phyloP scores from a whole-genome alignment of 805 yeast genomes.

The Ogataea neopini region DNA sequence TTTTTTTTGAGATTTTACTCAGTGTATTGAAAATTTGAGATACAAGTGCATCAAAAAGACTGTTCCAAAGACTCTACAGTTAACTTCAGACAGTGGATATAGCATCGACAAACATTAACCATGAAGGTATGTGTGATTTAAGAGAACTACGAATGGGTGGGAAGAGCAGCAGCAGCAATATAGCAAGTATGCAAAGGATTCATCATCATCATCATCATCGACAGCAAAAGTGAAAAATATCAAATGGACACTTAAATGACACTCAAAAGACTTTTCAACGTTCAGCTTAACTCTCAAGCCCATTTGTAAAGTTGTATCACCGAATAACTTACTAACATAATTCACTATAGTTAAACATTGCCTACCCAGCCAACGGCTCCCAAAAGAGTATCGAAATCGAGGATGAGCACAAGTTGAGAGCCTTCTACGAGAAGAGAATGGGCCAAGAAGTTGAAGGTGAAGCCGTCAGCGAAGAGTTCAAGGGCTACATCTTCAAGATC shows the following conservation, averaged over 20 bases:
- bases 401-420: constrained; percentile 98
- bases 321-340: not conserved
- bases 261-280: not conserved
- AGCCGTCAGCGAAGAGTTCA: constrained; percentile 97
- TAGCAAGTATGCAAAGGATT: not conserved
- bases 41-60: constrained; percentile 2
- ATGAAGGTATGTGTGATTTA: constrained; percentile 28
- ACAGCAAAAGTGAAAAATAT: not conserved
- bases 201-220: not conserved
- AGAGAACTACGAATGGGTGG: not conserved
- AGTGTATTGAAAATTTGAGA: constrained; percentile 5
- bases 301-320: not conserved
- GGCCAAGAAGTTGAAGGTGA: constrained; percentile 99
- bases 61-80: constrained; percentile 7
- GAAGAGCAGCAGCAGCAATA: not conserved
- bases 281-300: too few species aligned
- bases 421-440: constrained; percentile 98
- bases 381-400: constrained; percentile 97
- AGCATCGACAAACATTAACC: constrained; percentile 32
- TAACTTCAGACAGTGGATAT: constrained; percentile 27
- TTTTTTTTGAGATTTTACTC: constrained; percentile 6
- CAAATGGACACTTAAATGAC: not conserved
- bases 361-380: constrained; percentile 99
- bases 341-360: constrained; percentile 81
- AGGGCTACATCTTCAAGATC: constrained; percentile 98